Conservation (phyloP, 202 grass and related monocot species). For the Saccharum hybrid region DNA sequence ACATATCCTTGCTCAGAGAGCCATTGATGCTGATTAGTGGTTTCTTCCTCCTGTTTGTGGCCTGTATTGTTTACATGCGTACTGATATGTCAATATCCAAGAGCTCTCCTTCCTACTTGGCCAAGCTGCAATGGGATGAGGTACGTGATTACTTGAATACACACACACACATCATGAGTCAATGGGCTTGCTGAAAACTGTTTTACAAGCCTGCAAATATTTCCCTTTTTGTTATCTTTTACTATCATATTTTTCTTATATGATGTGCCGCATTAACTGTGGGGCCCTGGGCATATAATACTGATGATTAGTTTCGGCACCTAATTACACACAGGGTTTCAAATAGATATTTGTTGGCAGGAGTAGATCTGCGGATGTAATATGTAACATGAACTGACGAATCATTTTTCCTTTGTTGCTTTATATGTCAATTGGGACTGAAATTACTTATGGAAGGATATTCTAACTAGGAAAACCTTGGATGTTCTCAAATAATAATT, state of each 20-base stretch:
- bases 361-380: not conserved
- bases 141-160: constrained; percentile 45
- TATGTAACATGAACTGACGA: not conserved
- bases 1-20: constrained; percentile 78
- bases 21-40: constrained; percentile 90
- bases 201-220: not conserved
- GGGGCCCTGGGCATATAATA: not conserved
- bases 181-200: not conserved
- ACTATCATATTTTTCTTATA: not conserved
- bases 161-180: not conserved
- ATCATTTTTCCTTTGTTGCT: not conserved
- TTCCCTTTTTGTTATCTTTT: not conserved
- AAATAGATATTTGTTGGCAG: not conserved
- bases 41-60: constrained; percentile 86
- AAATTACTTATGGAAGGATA: not conserved
- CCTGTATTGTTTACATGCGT: constrained; percentile 85
- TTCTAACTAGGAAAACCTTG: not conserved
- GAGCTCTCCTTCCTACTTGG: constrained; percentile 84
- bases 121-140: constrained; percentile 94
- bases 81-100: constrained; percentile 97
- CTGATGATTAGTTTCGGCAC: not conserved
- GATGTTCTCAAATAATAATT: not conserved
- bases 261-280: not conserved
- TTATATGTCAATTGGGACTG: not conserved
- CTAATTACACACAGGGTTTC: not conserved